Base-by-base conservation (phyloP, 1,284 basidiomycete species). In the Moesziomyces sp. region DNA sequence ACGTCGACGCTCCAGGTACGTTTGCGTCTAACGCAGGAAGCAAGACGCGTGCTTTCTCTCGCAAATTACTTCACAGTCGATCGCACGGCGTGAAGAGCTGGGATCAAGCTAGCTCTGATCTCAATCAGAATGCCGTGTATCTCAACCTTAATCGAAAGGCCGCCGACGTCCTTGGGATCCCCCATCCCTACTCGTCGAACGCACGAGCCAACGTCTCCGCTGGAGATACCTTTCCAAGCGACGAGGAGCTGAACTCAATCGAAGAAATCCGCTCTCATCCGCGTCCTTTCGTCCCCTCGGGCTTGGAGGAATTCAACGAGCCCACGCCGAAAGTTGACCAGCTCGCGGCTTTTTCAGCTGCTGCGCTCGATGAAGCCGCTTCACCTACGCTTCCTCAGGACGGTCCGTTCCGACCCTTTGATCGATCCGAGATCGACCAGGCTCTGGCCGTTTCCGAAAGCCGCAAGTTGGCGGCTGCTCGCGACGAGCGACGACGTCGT, bases 401-500 rank as follows among this genome's bases (percentile, higher is more conserved):
- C 21, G 56, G 64, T 2, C 23, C 49, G 14, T 63, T 73, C 48
- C 52, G 49, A 40, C 38, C 52, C 16, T 56, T 66, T 23, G 55
- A 58, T 24, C 48, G 46, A 14, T 52, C 57, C 19, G 57, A 58
- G 10, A 45, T 65, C 14, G 59, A 66, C 14, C 70, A 55, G 19
- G 64, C 40, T n/a, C 44, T 60, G 16, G 64, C 51, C 50, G 42
- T 52, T 21, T 63, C 64, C 0, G 70, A 73, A 44, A 55, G 64
- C 43, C 59, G 64, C 26, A 59, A 64, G 47, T 24, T 65, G 5
- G 62, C 65, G 9, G 59, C 54, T 30, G 54, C 57, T 14, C 58
- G 76, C 42, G 76, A 76, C 9, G 78, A 77, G 44, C 70, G 77
- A 13, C 58, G 77, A 19, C 60, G 67, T 35, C 63, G 64, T 23